Conservation (phyloP, 2,329 filamentous ascomycete genomes). For the Aspergillus fructus region DNA sequence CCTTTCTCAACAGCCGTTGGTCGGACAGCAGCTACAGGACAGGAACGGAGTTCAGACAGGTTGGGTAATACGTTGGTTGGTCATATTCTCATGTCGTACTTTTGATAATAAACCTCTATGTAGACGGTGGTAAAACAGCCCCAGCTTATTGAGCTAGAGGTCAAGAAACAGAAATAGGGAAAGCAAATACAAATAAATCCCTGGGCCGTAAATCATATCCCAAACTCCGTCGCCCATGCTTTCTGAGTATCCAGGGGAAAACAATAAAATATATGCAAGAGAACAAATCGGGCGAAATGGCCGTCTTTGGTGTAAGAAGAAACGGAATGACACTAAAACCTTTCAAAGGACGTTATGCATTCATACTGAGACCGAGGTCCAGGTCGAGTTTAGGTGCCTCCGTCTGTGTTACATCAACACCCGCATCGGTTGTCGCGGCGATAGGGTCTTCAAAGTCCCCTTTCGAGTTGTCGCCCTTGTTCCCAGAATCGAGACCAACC, state of each 20-base stretch:
- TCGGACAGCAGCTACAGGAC: not conserved
- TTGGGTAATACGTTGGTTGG: not conserved
- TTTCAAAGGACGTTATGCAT: not conserved
- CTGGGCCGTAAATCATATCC: not conserved
- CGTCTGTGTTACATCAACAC: constrained; percentile 9
- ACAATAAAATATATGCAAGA: constrained; percentile 1
- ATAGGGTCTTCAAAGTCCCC: not conserved
- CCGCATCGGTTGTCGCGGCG: not conserved
- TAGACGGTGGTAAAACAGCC: constrained; percentile 10
- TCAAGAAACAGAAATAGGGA: not conserved
- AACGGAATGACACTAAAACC: not conserved
- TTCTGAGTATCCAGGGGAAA: not conserved
- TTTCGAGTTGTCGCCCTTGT: constrained; percentile 14
- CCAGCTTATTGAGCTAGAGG: not conserved
- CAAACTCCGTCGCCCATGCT: constrained; percentile 8
- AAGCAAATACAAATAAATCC: constrained; percentile 2
- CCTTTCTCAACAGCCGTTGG: not conserved
- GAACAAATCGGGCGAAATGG: constrained; percentile 2
- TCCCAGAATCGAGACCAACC: constrained; percentile 16
- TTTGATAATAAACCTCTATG: constrained; percentile 11
- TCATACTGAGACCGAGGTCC: constrained; percentile 21
- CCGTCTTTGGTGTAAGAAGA: not conserved
- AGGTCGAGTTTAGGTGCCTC: constrained; percentile 20
- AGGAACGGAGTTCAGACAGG: not conserved
- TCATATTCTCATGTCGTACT: constrained; percentile 16